Evolutionary conservation across 768 basidiomycete genomes (phyloP), one percentile per base, ranked within the genome.

Genomic region (Serendipita sp.): DNA sequence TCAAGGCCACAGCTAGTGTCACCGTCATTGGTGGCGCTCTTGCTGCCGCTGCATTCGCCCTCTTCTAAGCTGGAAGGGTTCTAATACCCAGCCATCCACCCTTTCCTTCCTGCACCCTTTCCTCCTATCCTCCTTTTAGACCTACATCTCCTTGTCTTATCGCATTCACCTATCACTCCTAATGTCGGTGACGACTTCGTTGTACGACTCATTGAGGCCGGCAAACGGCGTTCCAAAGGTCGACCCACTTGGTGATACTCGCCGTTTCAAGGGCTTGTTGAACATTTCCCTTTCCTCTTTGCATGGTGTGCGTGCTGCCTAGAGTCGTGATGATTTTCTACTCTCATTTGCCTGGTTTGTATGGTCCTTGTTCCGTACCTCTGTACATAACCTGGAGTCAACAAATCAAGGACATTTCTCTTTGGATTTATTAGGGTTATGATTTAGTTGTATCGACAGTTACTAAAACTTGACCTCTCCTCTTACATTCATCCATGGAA

Each of bases 251-350:
- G 56, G 30, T 32, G 36, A 23, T 23, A 32, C 18, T 52, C 32
- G 48, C 35, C 56, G 56, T 60, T 41, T 36, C 56, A 28, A 60
- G 56, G 56, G 35, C 56, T 4, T 60, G 56, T 60, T 38, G 56
- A 60, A 18, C 56, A 60, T 60, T 60, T 60, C 36, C 56, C 56
- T 11, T 30, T 23, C 56, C 36, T 60, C 56, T 36, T 60, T 30
- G 56, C 56, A 35, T 36, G 28, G 34, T 36, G 36, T n/a, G 30
- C 48, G 48, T 51, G 48, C 30, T 18, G 48, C 13, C 8, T n/a
- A n/a, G 48, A 51, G 18, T 51, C n/a, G 41, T 41, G 41, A 18
- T 51, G 18, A 51, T 51, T 51, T 32, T 51, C 48, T 18, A 51
- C 48, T 8, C 48, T 8, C 48, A 5, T 18, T 51, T 51, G 48